Conservation (phyloP, 2,329 filamentous ascomycete species). For the Ophiosphaerella herpotricha region DNA sequence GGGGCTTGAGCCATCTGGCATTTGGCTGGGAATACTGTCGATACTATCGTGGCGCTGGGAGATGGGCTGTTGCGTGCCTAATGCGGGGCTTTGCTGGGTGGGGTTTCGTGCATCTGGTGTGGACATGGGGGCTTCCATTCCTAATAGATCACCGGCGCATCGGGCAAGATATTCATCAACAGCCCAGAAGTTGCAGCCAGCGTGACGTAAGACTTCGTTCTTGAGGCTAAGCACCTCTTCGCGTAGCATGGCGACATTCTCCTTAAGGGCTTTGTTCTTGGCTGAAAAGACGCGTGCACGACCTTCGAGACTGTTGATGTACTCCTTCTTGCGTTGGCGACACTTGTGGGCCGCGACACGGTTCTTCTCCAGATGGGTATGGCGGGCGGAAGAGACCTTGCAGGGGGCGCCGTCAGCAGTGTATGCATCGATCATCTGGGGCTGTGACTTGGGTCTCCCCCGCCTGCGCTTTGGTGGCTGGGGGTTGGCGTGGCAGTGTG, state of each 20-base stretch:
- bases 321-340: constrained; percentile 69
- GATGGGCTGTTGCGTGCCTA: constrained; percentile 5
- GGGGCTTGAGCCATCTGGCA: constrained; percentile 12
- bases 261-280: constrained; percentile 43
- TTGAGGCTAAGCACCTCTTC: constrained; percentile 45
- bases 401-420: constrained; percentile 41
- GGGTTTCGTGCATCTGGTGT: constrained; percentile 6
- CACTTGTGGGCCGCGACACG: constrained; percentile 75
- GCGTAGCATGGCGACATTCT: constrained; percentile 39
- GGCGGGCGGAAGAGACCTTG: constrained; percentile 41
- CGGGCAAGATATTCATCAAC: constrained; percentile 45
- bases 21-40: constrained; percentile 15
- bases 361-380: constrained; percentile 66
- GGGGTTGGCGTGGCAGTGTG: constrained; percentile 22
- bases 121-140: constrained; percentile 23
- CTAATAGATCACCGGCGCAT: constrained; percentile 42
- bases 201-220: constrained; percentile 43
- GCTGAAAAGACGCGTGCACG: constrained; percentile 47
- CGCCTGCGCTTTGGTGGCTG: constrained; percentile 44
- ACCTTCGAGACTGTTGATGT: constrained; percentile 57
- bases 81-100: constrained; percentile 8
- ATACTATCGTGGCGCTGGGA: constrained; percentile 17
- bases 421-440: constrained; percentile 36
- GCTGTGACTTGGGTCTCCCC: constrained; percentile 42
- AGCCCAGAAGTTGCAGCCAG: constrained; percentile 44